Conservation (phyloP, 345 rosid genomes). For the Tarenaya hassleriana region DNA sequence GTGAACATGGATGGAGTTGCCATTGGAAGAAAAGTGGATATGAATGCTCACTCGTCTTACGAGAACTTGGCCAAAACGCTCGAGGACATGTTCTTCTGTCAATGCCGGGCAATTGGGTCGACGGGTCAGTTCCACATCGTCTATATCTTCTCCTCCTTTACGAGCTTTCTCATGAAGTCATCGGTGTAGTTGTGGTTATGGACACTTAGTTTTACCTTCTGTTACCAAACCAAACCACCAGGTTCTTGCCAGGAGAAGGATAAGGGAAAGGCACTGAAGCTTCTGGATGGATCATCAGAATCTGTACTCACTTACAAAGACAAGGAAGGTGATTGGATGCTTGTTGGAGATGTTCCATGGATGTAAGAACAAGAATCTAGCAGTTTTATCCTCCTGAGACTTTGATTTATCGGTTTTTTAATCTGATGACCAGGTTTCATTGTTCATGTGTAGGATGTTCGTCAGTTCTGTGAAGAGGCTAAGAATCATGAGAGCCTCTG, state of each 20-base stretch:
- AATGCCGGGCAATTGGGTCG: constrained; percentile 30
- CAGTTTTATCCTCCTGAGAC: not conserved
- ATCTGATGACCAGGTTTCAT: not conserved
- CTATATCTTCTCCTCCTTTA: too few relatives aligned
- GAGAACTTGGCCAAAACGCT: constrained; percentile 56
- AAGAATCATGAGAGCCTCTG: constrained; percentile 76
- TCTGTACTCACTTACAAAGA: constrained; percentile 89
- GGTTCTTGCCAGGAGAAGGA: too few relatives aligned
- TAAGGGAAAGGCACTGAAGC: constrained; percentile 41
- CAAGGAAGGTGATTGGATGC: constrained; percentile 97
- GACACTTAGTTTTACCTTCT: too few relatives aligned
- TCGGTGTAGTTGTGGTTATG: too few relatives aligned
- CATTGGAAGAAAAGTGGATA: constrained; percentile 87
- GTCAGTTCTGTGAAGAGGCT: constrained; percentile 72
- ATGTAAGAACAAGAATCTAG: constrained; percentile 36
- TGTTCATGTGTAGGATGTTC: constrained; percentile 57
- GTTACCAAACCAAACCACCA: too few relatives aligned
- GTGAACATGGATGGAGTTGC: constrained; percentile 88
- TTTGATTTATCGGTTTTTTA: too few relatives aligned
- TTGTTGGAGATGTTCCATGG: constrained; percentile 99
- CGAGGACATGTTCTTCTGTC: constrained; percentile 70
- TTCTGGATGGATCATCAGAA: constrained; percentile 77
- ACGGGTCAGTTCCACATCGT: constrained; percentile 12
- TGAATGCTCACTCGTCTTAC: constrained; percentile 68
- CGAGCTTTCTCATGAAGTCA: too few relatives aligned